Evolutionary conservation across 1,139 yeast genomes (phyloP).

Genomic region (Arxiozyma slooffiae): DNA sequence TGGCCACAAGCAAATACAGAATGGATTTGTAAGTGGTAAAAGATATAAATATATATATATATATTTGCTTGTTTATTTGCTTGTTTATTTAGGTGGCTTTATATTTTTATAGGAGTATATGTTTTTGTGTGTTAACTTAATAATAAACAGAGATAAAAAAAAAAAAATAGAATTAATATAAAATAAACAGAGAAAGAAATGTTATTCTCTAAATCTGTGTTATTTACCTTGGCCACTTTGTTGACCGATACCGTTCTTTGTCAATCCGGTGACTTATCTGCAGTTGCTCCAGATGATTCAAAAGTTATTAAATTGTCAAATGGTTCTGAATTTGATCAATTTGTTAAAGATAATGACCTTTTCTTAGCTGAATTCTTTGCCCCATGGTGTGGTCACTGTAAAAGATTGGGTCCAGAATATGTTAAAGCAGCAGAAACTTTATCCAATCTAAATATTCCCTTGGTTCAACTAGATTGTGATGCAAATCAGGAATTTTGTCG

Average conservation of each 20-base stretch:
- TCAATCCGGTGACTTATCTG: slow-evolving; percentile 37
- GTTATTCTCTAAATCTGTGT: slow-evolving; percentile 13
- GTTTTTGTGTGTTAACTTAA: no score
- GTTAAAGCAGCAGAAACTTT: slow-evolving; percentile 73
- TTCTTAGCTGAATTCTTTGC: slow-evolving; percentile 94
- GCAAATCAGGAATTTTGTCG: slow-evolving; percentile 74
- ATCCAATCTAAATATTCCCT: slow-evolving; percentile 49
- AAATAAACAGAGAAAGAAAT: no score
- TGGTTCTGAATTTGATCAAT: slow-evolving; percentile 47
- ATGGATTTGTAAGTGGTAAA: no score
- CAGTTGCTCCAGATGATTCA: slow-evolving; percentile 70
- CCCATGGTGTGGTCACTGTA: slow-evolving; percentile 99
- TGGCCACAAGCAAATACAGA: no score
- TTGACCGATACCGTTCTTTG: not conserved
- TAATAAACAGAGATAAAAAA: no score
- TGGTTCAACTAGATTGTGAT: slow-evolving; percentile 91
- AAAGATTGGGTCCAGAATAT: slow-evolving; percentile 85
- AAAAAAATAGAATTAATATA: no score
- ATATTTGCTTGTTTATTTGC: no score
- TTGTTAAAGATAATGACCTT: slow-evolving; percentile 61
- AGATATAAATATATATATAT: no score
- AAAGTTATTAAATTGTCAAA: slow-evolving; percentile 75
- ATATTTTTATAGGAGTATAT: no score
- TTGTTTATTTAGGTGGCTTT: no score
- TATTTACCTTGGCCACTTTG: not conserved